These are phyloP conservation scores for Cryomyces minteri DNA, from an alignment of 495 filamentous ascomycete genomes.

Conservation along the genomic window DNA sequence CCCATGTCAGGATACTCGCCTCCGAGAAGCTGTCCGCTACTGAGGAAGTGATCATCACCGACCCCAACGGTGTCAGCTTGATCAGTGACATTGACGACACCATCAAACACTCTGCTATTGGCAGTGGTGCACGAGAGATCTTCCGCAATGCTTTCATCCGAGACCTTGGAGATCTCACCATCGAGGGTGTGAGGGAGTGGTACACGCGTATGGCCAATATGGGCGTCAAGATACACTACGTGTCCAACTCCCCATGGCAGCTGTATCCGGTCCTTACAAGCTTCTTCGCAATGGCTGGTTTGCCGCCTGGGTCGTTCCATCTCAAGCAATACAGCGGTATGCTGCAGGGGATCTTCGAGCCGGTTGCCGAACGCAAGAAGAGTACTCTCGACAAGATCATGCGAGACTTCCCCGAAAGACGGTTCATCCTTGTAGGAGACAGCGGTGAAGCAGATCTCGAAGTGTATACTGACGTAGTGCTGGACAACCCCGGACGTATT, in stretches of 20 bases:
- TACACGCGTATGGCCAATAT: constrained; percentile 55
- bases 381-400: constrained; percentile 69
- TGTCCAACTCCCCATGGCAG: constrained; percentile 93
- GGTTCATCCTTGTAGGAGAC: constrained; percentile 84
- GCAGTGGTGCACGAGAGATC: constrained; percentile 72
- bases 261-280: constrained; percentile 72
- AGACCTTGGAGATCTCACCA: constrained; percentile 58
- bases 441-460: constrained; percentile 94
- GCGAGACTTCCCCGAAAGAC: constrained; percentile 72
- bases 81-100: constrained; percentile 99
- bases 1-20: constrained; percentile 69
- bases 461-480: constrained; percentile 84
- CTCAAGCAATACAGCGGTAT: constrained; percentile 90
- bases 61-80: constrained; percentile 68
- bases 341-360: constrained; percentile 95
- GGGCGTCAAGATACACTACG: constrained; percentile 79
- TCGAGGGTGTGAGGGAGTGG: constrained; percentile 81
- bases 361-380: constrained; percentile 86
- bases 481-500: constrained; percentile 66
- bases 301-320: constrained; percentile 80
- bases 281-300: constrained; percentile 60
- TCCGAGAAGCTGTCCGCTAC: constrained; percentile 69
- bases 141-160: constrained; percentile 90
- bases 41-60: constrained; percentile 54
- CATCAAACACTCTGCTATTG: constrained; percentile 86